These are phyloP conservation scores for Brettanomyces anomalus DNA, from an alignment of 805 yeast species.

Conservation along the genomic window DNA sequence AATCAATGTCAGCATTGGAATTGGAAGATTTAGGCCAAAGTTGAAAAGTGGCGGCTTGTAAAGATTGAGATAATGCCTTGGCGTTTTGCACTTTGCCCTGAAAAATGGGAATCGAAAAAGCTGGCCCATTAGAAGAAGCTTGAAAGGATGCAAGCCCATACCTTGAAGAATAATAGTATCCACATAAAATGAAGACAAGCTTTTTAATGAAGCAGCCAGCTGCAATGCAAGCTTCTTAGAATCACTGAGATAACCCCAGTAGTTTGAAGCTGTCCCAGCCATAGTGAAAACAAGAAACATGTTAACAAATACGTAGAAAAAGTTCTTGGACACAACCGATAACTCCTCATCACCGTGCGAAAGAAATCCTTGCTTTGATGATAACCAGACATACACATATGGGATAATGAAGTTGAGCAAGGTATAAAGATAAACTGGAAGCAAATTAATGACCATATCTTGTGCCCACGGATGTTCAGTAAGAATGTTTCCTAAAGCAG, in stretches of 20 bases:
- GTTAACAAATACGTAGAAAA: conserved; percentile 89
- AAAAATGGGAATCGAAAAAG: conserved; percentile 67
- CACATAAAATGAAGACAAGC: conserved; percentile 79
- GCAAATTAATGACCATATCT: conserved; percentile 72
- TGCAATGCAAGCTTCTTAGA: conserved; percentile 84
- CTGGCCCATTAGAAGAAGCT: conserved; percentile 72
- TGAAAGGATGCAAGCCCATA: conserved; percentile 83
- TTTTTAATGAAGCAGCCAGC: conserved; percentile 72
- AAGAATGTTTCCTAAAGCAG: conserved; percentile 63
- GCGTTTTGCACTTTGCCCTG: conserved; percentile 59
- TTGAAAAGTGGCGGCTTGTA: conserved; percentile 88
- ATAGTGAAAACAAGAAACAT: conserved; percentile 88
- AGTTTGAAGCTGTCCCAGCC: conserved; percentile 83
- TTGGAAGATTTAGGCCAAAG: conserved; percentile 87
- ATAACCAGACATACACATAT: conserved; percentile 73
- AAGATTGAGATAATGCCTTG: conserved; percentile 67
- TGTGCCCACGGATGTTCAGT: conserved; percentile 62
- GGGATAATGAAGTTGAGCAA: conserved; percentile 77
- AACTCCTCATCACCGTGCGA: conserved; percentile 91
- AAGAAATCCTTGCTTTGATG: conserved; percentile 78
- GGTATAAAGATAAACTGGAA: conserved; percentile 89
- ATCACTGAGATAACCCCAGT: conserved; percentile 75
- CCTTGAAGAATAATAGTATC: conserved; percentile 79
- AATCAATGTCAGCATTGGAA: conserved; percentile 77
- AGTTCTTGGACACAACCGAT: conserved; percentile 84